Base-by-base conservation (phyloP, 2,329 filamentous ascomycete species). In the Sporothrix curviconia region DNA sequence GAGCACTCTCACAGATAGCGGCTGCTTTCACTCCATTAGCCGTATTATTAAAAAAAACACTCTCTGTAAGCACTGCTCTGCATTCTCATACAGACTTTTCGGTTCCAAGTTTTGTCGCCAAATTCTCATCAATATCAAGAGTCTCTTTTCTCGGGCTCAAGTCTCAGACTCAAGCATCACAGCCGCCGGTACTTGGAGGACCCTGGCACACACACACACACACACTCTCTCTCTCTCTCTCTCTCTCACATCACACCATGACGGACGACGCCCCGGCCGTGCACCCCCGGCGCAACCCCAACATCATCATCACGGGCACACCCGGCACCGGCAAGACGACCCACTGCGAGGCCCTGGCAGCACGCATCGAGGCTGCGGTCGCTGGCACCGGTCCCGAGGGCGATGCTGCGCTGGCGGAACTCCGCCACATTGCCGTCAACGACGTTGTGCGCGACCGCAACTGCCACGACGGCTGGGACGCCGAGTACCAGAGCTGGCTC, bases 301-400 rank as follows among this genome's bases (percentile, higher is more conserved):
- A 97, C 72, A 90, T 99, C 67, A 87, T 99, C 64, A 80, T 99
- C 64, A 97, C 94, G 40, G 94, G 94, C 63, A 99, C 94, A 19
- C 94, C 94, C 0, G 94, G 94, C 56, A 90, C 95, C 28, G 94
- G 94, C 68, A 99, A 99, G 76, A 96, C 92, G 17, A 95, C 89
- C 7, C 92, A 96, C 71, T 90, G 89, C 69, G 89, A 95, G 71
- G 79, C 84, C 66, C 76, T 99, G 50, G 89, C 90, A 7, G 79
- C 87, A 68, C 83, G 81, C 59, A 88, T 87, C 8, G n/a, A n/a
- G n/a, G 44, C 56, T n/a, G 57, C 51, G 7, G 59, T 24, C 19
- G 47, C 44, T 6, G 43, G 30, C n/a, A 32, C 30, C 3, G 22
- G 11, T 17, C 1, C 34, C 12, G 22, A n/a, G 12, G 12, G 47